A percentile compares a stretch with the other conserved stretches of the same genome.
Conservation (phyloP, 1,284 basidiomycete genomes). For the Volvariella volvacea region DNA sequence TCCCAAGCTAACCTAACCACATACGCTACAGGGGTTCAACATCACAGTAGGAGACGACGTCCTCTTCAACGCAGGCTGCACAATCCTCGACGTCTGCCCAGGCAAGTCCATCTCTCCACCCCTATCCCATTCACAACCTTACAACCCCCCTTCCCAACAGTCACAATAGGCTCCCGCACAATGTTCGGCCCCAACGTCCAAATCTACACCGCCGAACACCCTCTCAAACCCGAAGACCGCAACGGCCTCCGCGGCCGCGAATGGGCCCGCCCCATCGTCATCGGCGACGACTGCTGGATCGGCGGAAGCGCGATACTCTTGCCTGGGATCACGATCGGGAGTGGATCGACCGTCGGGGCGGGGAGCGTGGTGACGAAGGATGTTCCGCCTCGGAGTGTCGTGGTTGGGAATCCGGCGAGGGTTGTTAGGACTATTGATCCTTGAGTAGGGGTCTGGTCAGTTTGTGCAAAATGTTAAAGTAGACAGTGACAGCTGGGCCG, state of each 20-base stretch:
- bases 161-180: constrained; percentile 12
- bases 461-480: too few relatives aligned
- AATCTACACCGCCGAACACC: constrained; percentile 12
- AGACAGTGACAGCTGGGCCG: too few relatives aligned
- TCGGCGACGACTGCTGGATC: constrained; percentile 17
- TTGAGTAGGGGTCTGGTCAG: too few relatives aligned
- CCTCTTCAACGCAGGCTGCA: constrained; percentile 8
- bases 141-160: too few relatives aligned
- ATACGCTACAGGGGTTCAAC: constrained; percentile 6
- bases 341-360: constrained; percentile 14
- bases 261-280: constrained; percentile 5
- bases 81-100: constrained; percentile 12
- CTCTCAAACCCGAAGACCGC: constrained; percentile 8
- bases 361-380: constrained; percentile 15
- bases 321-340: constrained; percentile 15
- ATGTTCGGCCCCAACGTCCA: constrained; percentile 14
- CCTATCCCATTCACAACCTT: too few relatives aligned
- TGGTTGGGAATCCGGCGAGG: constrained; percentile 10
- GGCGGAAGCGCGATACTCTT: constrained; percentile 13
- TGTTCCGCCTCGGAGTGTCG: constrained; percentile 6
- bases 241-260: constrained; percentile 8
- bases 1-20: too few relatives aligned
- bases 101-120: not conserved
- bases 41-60: constrained; percentile 8
- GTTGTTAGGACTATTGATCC: constrained; percentile 4